Evolutionary conservation across 139 green algal species (phyloP).

Genomic region (Astrephomene gubernaculifera): DNA sequence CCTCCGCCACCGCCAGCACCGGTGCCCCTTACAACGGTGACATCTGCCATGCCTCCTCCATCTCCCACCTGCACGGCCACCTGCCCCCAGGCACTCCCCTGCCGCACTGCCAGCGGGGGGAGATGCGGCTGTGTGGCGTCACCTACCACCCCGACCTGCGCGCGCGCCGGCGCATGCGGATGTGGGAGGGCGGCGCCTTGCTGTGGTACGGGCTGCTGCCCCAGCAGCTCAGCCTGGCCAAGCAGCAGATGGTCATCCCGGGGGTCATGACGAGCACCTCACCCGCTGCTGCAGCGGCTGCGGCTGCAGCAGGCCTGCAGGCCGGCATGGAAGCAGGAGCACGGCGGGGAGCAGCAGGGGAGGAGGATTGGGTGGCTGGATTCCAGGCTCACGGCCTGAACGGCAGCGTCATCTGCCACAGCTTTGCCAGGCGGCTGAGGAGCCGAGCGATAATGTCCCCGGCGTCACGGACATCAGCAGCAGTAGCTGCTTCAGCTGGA

Average conservation of each 20-base stretch:
- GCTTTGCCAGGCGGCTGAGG: not conserved
- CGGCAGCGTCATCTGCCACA: not conserved
- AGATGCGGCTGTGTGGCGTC: constrained; percentile 2
- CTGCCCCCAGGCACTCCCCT: not conserved
- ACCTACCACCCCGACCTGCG: not conserved
- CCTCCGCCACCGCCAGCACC: too few relatives aligned
- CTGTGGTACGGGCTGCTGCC: not conserved
- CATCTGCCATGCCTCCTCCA: too few relatives aligned
- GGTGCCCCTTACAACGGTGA: too few relatives aligned
- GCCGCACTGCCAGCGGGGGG: not conserved
- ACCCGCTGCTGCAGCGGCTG: too few relatives aligned
- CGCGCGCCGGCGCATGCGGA: not conserved
- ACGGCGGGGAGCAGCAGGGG: too few relatives aligned
- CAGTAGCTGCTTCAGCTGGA: too few relatives aligned
- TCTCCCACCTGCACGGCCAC: not conserved
- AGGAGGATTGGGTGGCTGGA: too few relatives aligned
- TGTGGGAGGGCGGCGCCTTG: not conserved
- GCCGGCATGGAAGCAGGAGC: too few relatives aligned
- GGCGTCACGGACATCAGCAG: too few relatives aligned
- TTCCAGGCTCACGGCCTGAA: not conserved
- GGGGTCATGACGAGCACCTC: too few relatives aligned
- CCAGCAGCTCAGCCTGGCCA: not conserved
- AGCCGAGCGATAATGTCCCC: too few relatives aligned
- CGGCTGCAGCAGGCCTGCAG: too few relatives aligned
- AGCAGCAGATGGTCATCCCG: not conserved